Percentiles rank a stretch among this genome's conserved stretches.
These are phyloP conservation scores for Alloteropsis angusta DNA, from an alignment of 202 grass and related monocot genomes.

Conservation along the genomic window DNA sequence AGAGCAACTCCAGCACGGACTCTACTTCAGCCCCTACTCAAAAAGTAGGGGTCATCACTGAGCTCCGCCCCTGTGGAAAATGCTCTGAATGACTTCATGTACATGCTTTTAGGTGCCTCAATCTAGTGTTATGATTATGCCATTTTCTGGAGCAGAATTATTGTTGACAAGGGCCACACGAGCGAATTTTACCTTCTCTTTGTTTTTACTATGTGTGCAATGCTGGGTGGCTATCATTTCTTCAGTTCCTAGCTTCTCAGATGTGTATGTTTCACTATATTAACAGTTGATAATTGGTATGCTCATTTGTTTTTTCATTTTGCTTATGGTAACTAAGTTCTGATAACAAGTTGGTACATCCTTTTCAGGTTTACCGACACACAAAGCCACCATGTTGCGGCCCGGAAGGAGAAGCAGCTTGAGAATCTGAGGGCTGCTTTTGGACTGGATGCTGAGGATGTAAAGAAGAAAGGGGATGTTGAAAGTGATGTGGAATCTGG, in stretches of 20 bases:
- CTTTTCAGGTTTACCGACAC: conserved; percentile 59
- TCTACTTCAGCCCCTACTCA: no score
- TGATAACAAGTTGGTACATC: not conserved
- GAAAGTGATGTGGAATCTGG: conserved; percentile 89
- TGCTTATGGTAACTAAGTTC: not conserved
- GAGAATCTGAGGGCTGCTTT: conserved; percentile 73
- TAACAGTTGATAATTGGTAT: not conserved
- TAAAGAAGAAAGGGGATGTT: conserved; percentile 41
- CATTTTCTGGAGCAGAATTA: not conserved
- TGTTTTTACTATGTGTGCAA: not conserved
- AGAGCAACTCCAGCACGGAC: no score
- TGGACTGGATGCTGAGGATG: conserved; percentile 38
- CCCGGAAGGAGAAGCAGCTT: conserved; percentile 81
- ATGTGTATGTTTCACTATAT: not conserved
- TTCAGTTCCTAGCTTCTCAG: not conserved
- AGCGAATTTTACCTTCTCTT: not conserved
- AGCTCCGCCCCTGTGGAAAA: no score
- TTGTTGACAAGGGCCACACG: not conserved
- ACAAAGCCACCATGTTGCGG: conserved; percentile 83
- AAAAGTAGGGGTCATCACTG: no score
- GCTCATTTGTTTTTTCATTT: not conserved
- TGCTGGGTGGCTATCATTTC: not conserved
- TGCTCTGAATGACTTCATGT: not conserved
- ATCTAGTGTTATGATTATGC: not conserved
- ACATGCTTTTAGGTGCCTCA: not conserved